Percentiles rank a stretch among this genome's conserved stretches.
Conservation (phyloP, 1,139 yeast species). For the Yamadazyma triangularis region DNA sequence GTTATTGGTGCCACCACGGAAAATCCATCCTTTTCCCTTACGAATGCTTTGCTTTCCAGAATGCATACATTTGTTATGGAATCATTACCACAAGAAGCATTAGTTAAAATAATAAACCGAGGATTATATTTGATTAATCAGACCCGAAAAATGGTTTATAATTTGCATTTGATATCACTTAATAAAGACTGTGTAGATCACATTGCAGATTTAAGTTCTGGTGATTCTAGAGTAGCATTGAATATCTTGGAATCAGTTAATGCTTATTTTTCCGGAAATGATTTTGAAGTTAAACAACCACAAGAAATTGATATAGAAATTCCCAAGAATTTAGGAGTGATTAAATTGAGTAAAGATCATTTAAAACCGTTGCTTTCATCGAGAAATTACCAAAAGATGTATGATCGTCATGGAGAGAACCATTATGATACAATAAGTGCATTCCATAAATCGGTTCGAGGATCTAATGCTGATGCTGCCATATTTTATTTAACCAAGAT, state of each 20-base stretch:
- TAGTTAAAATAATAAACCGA: slow-evolving; percentile 54
- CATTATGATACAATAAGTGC: slow-evolving; percentile 96
- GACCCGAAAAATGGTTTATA: slow-evolving; percentile 40
- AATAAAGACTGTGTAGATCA: slow-evolving; percentile 58
- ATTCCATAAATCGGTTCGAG: slow-evolving; percentile 86
- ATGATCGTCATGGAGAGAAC: slow-evolving; percentile 84
- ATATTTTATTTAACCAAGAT: slow-evolving; percentile 80
- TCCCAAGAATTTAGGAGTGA: slow-evolving; percentile 21
- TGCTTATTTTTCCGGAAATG: slow-evolving; percentile 36
- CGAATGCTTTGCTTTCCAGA: slow-evolving; percentile 82
- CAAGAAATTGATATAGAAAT: slow-evolving; percentile 15
- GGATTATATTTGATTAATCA: slow-evolving; percentile 62
- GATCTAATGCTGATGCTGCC: slow-evolving; percentile 86
- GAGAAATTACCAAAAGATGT: slow-evolving; percentile 52
- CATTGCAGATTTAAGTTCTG: slow-evolving; percentile 75
- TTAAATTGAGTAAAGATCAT: slow-evolving; percentile 28
- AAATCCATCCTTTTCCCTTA: slow-evolving; percentile 88
- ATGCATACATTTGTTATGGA: slow-evolving; percentile 83
- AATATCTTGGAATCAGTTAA: slow-evolving; percentile 60
- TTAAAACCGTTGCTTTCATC: slow-evolving; percentile 37
- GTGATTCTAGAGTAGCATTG: slow-evolving; percentile 83
- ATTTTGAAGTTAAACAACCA: slow-evolving; percentile 18
- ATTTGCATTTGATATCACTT: slow-evolving; percentile 46
- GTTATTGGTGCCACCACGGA: slow-evolving; percentile 96
- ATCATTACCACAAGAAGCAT: slow-evolving; percentile 52